Percentiles rank a stretch among this genome's conserved stretches.
phyloP scores from a whole-genome alignment of 352 stramenopile genomes.

The Blastocystis sp. region DNA sequence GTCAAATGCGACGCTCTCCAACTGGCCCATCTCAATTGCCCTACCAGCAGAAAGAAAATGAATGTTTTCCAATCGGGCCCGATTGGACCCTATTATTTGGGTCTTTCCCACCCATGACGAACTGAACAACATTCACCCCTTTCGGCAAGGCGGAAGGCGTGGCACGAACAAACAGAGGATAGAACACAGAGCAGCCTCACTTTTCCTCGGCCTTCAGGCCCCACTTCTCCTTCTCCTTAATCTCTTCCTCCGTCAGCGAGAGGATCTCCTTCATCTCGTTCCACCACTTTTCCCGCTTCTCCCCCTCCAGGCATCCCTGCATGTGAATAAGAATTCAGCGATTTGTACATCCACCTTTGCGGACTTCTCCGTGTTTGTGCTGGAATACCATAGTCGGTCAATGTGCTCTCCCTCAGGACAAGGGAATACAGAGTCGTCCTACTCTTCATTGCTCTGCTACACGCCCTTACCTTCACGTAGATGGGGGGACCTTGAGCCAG shows the following conservation, averaged over 20 bases:
- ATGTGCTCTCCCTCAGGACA: conserved; percentile 55
- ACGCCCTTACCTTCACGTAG: conserved; percentile 37
- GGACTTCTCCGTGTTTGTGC: conserved; percentile 12
- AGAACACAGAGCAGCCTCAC: neutral
- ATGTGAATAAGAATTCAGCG: neutral
- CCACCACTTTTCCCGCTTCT: conserved; percentile 65
- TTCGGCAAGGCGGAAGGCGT: neutral
- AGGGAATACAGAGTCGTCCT: conserved; percentile 48
- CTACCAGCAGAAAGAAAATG: too few species aligned
- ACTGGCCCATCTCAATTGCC: conserved; percentile 24
- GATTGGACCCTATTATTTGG: too few species aligned
- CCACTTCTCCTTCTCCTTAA: conserved; percentile 51
- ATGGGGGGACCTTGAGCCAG: conserved; percentile 56
- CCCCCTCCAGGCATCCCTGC: conserved; percentile 59
- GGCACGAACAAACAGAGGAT: neutral
- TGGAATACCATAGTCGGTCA: conserved; percentile 63
- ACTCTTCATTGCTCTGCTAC: neutral
- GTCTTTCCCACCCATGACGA: too few species aligned
- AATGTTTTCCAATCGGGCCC: too few species aligned
- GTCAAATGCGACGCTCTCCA: conserved; percentile 58
- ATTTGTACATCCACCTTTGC: conserved; percentile 54
- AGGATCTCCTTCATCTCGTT: conserved; percentile 68
- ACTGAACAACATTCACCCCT: too few species aligned
- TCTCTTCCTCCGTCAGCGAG: conserved; percentile 45
- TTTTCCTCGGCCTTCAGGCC: neutral